Evolutionary conservation across 768 basidiomycete species (phyloP).

Genomic region (Rhodotorula toruloides): DNA sequence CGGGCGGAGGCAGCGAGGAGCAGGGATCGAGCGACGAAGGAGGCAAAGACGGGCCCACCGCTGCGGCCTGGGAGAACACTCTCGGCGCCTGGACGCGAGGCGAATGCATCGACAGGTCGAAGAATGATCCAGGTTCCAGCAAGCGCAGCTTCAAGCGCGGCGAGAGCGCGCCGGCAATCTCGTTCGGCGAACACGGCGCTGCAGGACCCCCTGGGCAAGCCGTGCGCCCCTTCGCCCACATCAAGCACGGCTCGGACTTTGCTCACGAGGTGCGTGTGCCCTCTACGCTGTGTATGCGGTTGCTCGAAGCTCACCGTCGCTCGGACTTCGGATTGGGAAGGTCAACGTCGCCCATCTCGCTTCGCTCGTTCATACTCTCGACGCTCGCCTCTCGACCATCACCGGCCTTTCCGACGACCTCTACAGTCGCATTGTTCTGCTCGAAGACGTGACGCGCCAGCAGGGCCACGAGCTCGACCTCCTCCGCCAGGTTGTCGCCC

Average conservation of each 20-base stretch:
- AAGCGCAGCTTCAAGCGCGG: no score
- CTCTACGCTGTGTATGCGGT: no score
- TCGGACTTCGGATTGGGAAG: neutral
- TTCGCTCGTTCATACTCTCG: neutral
- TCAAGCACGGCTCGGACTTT: no score
- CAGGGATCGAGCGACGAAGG: neutral
- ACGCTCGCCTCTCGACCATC: neutral
- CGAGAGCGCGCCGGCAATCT: no score
- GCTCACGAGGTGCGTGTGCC: conserved; percentile 3
- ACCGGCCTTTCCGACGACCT: neutral
- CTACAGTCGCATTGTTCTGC: neutral
- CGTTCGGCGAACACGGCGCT: no score
- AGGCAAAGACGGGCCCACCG: neutral
- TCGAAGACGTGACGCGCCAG: neutral
- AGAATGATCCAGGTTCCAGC: no score
- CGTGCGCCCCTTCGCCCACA: no score
- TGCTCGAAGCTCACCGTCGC: no score
- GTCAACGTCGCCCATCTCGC: neutral
- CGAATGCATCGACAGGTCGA: no score
- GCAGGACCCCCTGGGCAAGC: no score
- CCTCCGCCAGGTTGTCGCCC: neutral
- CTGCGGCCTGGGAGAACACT: no score
- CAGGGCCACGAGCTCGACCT: conserved; percentile 1
- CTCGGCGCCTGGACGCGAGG: no score
- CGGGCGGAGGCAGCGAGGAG: neutral